Evolutionary conservation across 495 filamentous ascomycete genomes (phyloP), one percentile per base, ranked within the genome.

Genomic region (Hypomontagnella monticulosa): DNA sequence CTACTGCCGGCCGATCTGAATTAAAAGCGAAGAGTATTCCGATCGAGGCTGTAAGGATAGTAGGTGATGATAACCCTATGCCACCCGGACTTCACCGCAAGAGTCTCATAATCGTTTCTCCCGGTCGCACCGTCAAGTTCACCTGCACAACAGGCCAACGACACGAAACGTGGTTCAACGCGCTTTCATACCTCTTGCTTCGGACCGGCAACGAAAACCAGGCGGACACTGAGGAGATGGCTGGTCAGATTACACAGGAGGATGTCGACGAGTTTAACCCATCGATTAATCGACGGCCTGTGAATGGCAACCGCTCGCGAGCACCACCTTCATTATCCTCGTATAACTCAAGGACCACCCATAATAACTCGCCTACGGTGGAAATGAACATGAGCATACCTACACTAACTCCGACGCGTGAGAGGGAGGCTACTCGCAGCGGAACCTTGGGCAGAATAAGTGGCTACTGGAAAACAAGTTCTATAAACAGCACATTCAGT

Each of bases 141-240:
- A 99, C 95, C 15, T 96, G 96, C 52, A 88, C 91, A 27, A 99
- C 95, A 7, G 89, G 92, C 14, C 93, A 97, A 70, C 84, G 95
- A 52, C 95, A 99, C 66, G 95, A 98, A 75, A 98, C 93, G 4
- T 99, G 95, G 95, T 98, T 95, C 84, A 97, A 97, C 72, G 93
- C 95, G 4, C 83, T 99, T 36, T 96, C 93, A 2, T 99, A 99
- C 71, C 85, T 99, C 10, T 84, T 98, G 27, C 78, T 96, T 16
- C 87, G 93, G 38, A 91, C 90, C 11, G 80, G 82, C 18, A 75
- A 85, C 42, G 85, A 89, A 32, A 79, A 79, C 30, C 79, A 79
- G 40, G 81, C 83, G 19, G 88, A 89, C 43, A 75, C 81, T 0
- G 85, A 87, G 41, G 84, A 85, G 59, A 77, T 83, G 55, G 80